Conservation (phyloP, 768 basidiomycete species). For the Leccinum broughii region DNA sequence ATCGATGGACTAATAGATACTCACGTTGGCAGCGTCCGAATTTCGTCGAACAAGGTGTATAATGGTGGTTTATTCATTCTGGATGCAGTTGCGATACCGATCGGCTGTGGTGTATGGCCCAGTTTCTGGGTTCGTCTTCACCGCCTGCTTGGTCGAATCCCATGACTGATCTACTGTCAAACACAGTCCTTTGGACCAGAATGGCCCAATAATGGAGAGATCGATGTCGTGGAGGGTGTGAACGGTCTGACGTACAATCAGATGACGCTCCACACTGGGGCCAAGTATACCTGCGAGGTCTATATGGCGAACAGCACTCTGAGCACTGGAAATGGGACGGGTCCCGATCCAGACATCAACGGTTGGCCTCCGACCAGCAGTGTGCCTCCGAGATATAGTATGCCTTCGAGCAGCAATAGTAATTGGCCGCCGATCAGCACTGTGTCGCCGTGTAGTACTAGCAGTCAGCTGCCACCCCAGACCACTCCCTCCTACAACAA, state of each 20-base stretch:
- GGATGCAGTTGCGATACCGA: constrained; percentile 67
- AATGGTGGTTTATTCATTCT: constrained; percentile 69
- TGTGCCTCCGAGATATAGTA: not conserved
- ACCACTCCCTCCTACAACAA: not conserved
- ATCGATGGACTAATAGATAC: constrained; percentile 1
- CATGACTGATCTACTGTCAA: not conserved
- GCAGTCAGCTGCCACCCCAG: not conserved
- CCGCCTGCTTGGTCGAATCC: not conserved
- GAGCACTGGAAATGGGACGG: not conserved
- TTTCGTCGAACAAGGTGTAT: constrained; percentile 59
- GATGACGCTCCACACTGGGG: constrained; percentile 62
- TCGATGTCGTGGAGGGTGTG: constrained; percentile 76
- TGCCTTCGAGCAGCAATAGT: no score
- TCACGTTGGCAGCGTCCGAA: constrained; percentile 53
- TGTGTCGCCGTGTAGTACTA: not conserved
- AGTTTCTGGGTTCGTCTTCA: constrained; percentile 50
- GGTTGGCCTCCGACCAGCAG: not conserved
- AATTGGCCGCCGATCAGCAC: no score
- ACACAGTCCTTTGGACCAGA: constrained; percentile 45
- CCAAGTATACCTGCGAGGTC: constrained; percentile 35
- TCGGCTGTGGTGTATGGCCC: constrained; percentile 63
- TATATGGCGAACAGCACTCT: not conserved
- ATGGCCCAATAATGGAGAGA: constrained; percentile 60
- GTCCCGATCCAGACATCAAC: not conserved
- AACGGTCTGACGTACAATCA: constrained; percentile 59